These are phyloP conservation scores for Pleurotus platypus DNA, from an alignment of 768 basidiomycete genomes.

Conservation along the genomic window DNA sequence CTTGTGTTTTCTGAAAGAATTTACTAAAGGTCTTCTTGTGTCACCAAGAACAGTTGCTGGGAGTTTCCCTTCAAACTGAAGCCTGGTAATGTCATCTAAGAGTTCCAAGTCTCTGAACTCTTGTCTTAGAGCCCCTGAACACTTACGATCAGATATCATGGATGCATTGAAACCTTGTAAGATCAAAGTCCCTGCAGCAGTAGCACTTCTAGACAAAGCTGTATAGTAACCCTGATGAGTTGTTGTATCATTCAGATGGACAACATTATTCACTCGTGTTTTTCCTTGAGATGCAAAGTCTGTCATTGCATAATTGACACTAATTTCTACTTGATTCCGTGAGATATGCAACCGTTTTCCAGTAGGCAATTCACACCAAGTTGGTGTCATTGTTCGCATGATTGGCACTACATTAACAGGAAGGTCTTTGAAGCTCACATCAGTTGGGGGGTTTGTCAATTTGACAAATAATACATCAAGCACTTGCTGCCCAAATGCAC, in stretches of 20 bases:
- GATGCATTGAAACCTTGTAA: not conserved
- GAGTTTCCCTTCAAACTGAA: not conserved
- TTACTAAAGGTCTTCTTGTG: not conserved
- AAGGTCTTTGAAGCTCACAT: constrained; percentile 19
- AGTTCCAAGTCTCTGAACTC: not conserved
- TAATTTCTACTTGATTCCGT: not conserved
- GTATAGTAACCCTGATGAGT: not conserved
- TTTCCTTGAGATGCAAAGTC: not conserved
- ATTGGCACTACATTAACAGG: constrained; percentile 24
- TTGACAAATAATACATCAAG: constrained; percentile 27
- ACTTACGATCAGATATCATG: not conserved
- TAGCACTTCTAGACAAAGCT: not conserved
- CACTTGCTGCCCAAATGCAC: constrained; percentile 9
- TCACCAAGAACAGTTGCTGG: not conserved
- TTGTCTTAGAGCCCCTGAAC: not conserved
- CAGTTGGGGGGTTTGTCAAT: constrained; percentile 19
- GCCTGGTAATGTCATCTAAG: not conserved
- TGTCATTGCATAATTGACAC: not conserved
- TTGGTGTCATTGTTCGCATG: not conserved
- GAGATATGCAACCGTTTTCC: not conserved
- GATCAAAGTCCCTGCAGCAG: not conserved
- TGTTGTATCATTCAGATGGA: not conserved
- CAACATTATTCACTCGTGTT: not conserved
- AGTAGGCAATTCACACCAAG: not conserved
- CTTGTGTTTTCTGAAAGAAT: not conserved